These are phyloP conservation scores for Lachnum nothofagi DNA, from an alignment of 2,329 filamentous ascomycete genomes.

Conservation along the genomic window DNA sequence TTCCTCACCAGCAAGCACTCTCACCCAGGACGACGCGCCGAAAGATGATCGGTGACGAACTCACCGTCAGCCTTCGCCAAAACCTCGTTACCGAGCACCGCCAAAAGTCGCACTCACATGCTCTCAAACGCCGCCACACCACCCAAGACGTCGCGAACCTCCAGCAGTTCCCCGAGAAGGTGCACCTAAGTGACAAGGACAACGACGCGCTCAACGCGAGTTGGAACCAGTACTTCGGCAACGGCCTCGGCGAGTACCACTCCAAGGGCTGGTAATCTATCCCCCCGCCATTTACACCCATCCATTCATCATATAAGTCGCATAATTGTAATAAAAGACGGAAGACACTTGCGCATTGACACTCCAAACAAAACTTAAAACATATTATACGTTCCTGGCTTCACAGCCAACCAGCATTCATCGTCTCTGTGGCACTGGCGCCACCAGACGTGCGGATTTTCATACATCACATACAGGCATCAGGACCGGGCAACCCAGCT, in stretches of 20 bases:
- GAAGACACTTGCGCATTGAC: neutral
- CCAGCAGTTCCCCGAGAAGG: slow-evolving; percentile 69
- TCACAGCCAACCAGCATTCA: slow-evolving; percentile 31
- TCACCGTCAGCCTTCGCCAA: slow-evolving; percentile 86
- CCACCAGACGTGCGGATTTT: slow-evolving; percentile 21
- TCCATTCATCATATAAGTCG: slow-evolving; percentile 18
- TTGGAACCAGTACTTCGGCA: slow-evolving; percentile 82
- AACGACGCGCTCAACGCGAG: slow-evolving; percentile 61
- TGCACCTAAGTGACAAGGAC: slow-evolving; percentile 52
- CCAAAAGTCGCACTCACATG: slow-evolving; percentile 83
- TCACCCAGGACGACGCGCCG: slow-evolving; percentile 87
- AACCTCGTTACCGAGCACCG: slow-evolving; percentile 93
- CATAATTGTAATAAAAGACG: slow-evolving; percentile 24
- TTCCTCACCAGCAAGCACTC: slow-evolving; percentile 63
- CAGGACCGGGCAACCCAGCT: slow-evolving; percentile 8
- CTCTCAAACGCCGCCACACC: slow-evolving; percentile 83
- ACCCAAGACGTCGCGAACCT: slow-evolving; percentile 87
- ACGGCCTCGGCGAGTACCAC: slow-evolving; percentile 76
- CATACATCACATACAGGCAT: slow-evolving; percentile 2
- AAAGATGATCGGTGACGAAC: slow-evolving; percentile 92
- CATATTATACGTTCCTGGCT: slow-evolving; percentile 27
- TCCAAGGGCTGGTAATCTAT: slow-evolving; percentile 70
- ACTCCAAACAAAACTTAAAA: slow-evolving; percentile 14
- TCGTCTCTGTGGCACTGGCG: slow-evolving; percentile 27
- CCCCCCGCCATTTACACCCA: neutral